phyloP scores from a whole-genome alignment of 805 yeast species.

The Yamadazyma scolyti region DNA sequence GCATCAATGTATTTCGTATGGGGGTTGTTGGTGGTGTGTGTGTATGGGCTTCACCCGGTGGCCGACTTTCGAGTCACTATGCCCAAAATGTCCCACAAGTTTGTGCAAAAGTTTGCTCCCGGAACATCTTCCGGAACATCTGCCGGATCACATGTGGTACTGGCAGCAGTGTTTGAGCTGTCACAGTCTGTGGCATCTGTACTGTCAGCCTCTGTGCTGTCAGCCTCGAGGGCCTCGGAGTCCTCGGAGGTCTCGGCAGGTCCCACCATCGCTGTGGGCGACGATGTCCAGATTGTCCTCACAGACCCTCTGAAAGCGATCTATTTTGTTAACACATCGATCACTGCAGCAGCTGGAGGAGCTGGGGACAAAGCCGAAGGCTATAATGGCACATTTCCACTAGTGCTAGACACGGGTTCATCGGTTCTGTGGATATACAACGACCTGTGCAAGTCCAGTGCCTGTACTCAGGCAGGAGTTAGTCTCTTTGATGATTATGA shows the following conservation, averaged over 20 bases:
- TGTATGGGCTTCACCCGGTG: constrained; percentile 15
- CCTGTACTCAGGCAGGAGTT: constrained; percentile 35
- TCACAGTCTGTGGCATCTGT: neutral
- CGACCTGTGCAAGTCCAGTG: constrained; percentile 38
- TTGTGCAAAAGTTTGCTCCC: too few relatives aligned
- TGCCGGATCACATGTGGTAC: too few relatives aligned
- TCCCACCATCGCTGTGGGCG: constrained; percentile 13
- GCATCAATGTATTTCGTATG: too few relatives aligned
- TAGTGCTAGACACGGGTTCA: constrained; percentile 64
- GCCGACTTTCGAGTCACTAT: constrained; percentile 16
- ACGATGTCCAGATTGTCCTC: constrained; percentile 15
- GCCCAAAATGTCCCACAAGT: too few relatives aligned
- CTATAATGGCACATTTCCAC: constrained; percentile 38
- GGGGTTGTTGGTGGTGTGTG: too few relatives aligned
- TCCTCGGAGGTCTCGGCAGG: constrained; percentile 11
- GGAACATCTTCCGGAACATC: too few relatives aligned
- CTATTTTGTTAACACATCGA: constrained; percentile 14
- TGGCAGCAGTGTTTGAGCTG: too few relatives aligned
- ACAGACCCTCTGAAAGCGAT: constrained; percentile 19
- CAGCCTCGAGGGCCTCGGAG: neutral
- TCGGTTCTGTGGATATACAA: constrained; percentile 64
- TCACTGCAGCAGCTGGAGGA: too few relatives aligned
- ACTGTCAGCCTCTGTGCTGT: neutral
- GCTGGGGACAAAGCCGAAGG: constrained; percentile 18
- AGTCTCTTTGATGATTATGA: constrained; percentile 19